phyloP scores from a whole-genome alignment of 495 filamentous ascomycete genomes.

The Aspergillus panamensis region DNA sequence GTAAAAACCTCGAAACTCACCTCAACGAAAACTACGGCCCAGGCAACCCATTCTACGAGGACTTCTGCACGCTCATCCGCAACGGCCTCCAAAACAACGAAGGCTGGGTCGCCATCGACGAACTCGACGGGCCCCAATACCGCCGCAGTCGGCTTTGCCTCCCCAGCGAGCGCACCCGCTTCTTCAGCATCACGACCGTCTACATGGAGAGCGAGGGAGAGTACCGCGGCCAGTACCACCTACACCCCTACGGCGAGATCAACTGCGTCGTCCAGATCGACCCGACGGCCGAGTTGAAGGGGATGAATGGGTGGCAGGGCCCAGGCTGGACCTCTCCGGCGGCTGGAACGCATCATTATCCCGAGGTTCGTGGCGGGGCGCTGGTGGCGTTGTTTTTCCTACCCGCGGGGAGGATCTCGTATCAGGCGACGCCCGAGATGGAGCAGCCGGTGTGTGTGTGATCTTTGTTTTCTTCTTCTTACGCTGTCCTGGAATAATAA shows the following conservation, averaged over 20 bases:
- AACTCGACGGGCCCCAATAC: constrained; percentile 40
- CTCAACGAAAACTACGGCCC: constrained; percentile 44
- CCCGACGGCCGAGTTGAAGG: constrained; percentile 36
- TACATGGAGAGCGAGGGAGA: constrained; percentile 43
- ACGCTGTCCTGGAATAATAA: no score
- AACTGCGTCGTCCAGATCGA: constrained; percentile 47
- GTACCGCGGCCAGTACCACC: constrained; percentile 44
- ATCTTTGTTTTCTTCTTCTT: constrained; percentile 4
- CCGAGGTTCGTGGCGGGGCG: constrained; percentile 35
- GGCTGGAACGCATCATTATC: constrained; percentile 45
- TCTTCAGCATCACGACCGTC: constrained; percentile 49
- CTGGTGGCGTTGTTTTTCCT: constrained; percentile 43
- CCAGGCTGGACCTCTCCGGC: constrained; percentile 44
- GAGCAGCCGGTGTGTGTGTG: constrained; percentile 30
- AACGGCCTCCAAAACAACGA: constrained; percentile 34
- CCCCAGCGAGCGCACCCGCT: constrained; percentile 36
- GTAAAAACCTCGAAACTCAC: constrained; percentile 36
- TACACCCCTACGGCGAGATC: constrained; percentile 48
- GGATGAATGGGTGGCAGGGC: constrained; percentile 44
- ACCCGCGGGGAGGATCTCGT: constrained; percentile 41
- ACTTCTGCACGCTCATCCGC: constrained; percentile 36
- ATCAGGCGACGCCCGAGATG: constrained; percentile 34
- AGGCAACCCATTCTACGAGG: constrained; percentile 38
- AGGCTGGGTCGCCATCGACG: constrained; percentile 41
- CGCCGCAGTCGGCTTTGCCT: constrained; percentile 40